Conservation (phyloP, 345 rosid species). For the Acer campestre region DNA sequence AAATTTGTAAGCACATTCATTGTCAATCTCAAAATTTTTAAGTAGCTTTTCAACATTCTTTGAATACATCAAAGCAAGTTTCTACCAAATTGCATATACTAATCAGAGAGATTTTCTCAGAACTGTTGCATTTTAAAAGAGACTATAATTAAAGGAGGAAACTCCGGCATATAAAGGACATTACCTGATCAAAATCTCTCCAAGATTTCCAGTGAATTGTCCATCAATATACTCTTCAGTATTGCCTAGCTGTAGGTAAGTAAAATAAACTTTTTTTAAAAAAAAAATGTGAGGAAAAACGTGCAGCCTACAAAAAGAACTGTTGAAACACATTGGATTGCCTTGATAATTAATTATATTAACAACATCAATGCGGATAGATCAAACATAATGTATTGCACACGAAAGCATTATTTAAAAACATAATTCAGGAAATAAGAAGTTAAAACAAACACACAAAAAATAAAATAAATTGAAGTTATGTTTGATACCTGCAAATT, state of each 20-base stretch:
- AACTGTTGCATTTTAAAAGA: background rate
- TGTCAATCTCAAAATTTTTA: background rate
- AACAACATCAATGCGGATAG: no score
- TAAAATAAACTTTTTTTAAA: background rate
- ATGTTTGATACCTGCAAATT: constrained; percentile 71
- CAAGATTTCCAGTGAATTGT: constrained; percentile 80
- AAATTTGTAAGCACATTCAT: background rate
- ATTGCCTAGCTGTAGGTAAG: constrained; percentile 68
- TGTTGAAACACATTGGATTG: no score
- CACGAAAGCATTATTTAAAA: no score
- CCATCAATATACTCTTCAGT: constrained; percentile 89
- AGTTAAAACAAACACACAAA: no score
- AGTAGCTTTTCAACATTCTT: no score
- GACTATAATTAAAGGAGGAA: background rate
- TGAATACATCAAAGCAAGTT: no score
- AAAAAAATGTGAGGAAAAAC: background rate
- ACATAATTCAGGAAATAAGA: no score
- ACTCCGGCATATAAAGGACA: background rate
- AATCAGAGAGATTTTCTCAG: background rate
- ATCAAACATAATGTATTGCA: no score
- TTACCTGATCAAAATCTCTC: constrained; percentile 65
- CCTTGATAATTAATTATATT: no score
- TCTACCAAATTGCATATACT: background rate
- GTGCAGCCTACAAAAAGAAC: no score
- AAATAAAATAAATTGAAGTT: no score